Percentiles rank a stretch among this genome's conserved stretches.
Evolutionary conservation across 2,329 filamentous ascomycete genomes (phyloP).

Genomic region (Fusarium cyanostomum): DNA sequence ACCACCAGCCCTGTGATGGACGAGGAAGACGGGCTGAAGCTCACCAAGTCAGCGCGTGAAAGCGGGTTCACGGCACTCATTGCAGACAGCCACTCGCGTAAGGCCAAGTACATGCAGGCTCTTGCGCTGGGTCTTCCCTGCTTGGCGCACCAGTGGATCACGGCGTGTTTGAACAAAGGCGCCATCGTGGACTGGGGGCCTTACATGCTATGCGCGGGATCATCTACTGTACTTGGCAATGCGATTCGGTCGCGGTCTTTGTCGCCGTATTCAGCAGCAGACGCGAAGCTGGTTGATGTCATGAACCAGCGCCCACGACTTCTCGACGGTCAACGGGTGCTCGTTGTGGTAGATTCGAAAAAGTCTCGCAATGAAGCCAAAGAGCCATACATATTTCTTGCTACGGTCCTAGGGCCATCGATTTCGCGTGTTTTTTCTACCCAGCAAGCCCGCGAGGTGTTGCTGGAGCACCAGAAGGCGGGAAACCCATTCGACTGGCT

Average conservation of each 20-base stretch:
- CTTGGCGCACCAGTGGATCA: constrained; percentile 82
- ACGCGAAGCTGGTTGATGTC: constrained; percentile 65
- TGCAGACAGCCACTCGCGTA: constrained; percentile 84
- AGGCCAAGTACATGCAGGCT: constrained; percentile 93
- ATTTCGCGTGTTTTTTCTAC: constrained; percentile 73
- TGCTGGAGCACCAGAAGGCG: constrained; percentile 61
- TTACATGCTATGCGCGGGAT: constrained; percentile 87
- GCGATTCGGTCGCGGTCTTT: constrained; percentile 80
- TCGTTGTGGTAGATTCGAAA: constrained; percentile 71
- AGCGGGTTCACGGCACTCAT: constrained; percentile 86
- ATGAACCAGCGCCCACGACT: constrained; percentile 70
- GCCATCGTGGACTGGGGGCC: constrained; percentile 76
- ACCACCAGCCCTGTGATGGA: constrained; percentile 46
- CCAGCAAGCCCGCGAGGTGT: constrained; percentile 68
- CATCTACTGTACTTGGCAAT: constrained; percentile 78
- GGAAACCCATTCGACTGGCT: constrained; percentile 75
- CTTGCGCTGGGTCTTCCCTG: constrained; percentile 90
- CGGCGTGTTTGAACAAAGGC: constrained; percentile 71
- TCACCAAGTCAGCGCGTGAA: constrained; percentile 62
- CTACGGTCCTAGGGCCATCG: constrained; percentile 78
- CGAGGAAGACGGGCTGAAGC: constrained; percentile 53
- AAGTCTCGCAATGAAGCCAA: constrained; percentile 70
- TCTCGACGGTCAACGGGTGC: constrained; percentile 70
- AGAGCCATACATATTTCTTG: constrained; percentile 82
- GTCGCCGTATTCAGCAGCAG: constrained; percentile 64